Base-by-base conservation (phyloP, 139 green algal species). In the Auxenochlorella pyrenoidosa region DNA sequence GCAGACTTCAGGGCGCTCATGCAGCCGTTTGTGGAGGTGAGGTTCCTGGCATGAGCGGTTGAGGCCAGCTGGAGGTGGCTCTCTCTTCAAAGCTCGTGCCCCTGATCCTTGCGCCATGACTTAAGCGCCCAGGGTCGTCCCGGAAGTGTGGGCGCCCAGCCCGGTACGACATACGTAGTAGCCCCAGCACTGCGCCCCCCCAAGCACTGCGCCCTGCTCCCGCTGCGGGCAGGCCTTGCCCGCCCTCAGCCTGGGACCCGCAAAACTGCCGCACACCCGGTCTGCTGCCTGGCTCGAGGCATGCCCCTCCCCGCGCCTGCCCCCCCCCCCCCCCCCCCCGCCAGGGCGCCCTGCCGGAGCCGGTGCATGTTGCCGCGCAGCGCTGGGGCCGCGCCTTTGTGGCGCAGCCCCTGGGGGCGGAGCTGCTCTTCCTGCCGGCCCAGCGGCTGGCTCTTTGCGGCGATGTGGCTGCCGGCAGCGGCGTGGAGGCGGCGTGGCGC, bases 311-410 rank as follows among this genome's bases (percentile, higher is more conserved):
- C 19, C 40, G 16, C 15, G 16, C 38, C 15, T 41, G 36, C 2
- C 43, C 34, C 43, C 26, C 22, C 44, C 16, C 16, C 41, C 10
- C 75, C 1, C 24, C 28, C 15, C 16, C 26, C 16, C 4, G 72
- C 34, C 54, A 84, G 79, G 80, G 80, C 63, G 13, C 43, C 26
- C 80, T 85, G 40, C 80, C 80, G 0, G 22, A 41, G 63, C 80
- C 80, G 4, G 63, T 51, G 22, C 75, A 75, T 3, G 26, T n/a
- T 30, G 41, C 75, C 26, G 40, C 80, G 10, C 80, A 85, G 63
- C 80, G 80, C 28, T 85, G 80, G 80, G 80, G 80, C 80, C 80
- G 80, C 15, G 80, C 80, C 30, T 85, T 85, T 85, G 80, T 75
- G 26, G 18, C 80, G 5, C 19, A 76, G 32, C 80, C 80, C 24